phyloP scores from a whole-genome alignment of 345 rosid genomes.

The Linum trigynum region DNA sequence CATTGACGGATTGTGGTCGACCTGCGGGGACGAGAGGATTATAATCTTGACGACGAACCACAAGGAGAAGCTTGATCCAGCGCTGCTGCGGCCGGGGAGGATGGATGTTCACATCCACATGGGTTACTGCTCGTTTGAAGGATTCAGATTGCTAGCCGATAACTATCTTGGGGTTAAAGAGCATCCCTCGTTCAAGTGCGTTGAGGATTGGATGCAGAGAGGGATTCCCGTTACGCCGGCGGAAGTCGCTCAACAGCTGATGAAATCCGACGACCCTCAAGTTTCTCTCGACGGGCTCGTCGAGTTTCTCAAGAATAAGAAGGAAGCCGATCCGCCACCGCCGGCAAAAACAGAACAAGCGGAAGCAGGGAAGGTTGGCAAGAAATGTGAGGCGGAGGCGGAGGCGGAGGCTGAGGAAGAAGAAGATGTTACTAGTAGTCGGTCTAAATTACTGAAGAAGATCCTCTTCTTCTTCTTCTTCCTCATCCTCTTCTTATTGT shows the following conservation, averaged over 20 bases:
- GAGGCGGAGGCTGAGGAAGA: no score
- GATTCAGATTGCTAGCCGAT: slow-evolving; percentile 9
- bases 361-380: no score
- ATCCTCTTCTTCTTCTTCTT: no score
- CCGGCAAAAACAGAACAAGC: no score
- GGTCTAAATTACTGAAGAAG: no score
- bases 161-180: slow-evolving; percentile 18
- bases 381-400: no score
- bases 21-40: no score
- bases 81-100: slow-evolving; percentile 1
- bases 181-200: slow-evolving; percentile 9
- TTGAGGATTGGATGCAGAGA: slow-evolving; percentile 11
- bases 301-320: slow-evolving; percentile 8
- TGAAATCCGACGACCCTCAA: slow-evolving; percentile 10
- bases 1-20: no score
- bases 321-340: not conserved
- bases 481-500: no score
- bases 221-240: slow-evolving; percentile 13
- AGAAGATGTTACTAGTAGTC: no score
- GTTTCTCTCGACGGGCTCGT: slow-evolving; percentile 14
- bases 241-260: slow-evolving; percentile 18
- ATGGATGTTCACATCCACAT: slow-evolving; percentile 19
- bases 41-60: not conserved
- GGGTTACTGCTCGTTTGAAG: slow-evolving; percentile 17
- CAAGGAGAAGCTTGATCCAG: slow-evolving; percentile 21